Evolutionary conservation across 257 asterid genomes (phyloP).

Genomic region (Linderniella brevidens): DNA sequence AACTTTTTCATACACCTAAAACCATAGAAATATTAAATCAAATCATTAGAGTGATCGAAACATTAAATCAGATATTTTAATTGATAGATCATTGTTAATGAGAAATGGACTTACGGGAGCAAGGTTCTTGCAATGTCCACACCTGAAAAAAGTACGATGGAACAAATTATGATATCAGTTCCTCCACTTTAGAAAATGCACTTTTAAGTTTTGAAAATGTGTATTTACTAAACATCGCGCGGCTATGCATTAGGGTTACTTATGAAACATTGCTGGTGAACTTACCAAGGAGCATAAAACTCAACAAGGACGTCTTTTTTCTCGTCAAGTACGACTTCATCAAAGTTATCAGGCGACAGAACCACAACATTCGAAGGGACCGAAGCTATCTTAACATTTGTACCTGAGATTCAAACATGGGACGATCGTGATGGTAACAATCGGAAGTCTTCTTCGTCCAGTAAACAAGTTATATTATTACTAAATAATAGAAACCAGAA

Average conservation of each 20-base stretch:
- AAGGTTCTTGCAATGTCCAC: conserved; percentile 92
- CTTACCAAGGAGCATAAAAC: conserved; percentile 96
- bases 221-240: not conserved
- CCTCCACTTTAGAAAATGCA: not conserved
- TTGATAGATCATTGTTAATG: conserved; percentile 8
- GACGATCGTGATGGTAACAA: too few relatives aligned
- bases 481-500: too few relatives aligned
- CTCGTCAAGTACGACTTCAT: conserved; percentile 68
- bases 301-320: conserved; percentile 77
- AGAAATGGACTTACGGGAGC: conserved; percentile 68
- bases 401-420: conserved; percentile 37
- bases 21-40: conserved; percentile 6
- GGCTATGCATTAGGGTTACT: conserved; percentile 2
- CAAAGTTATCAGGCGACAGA: conserved; percentile 47
- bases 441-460: too few relatives aligned
- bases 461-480: too few relatives aligned
- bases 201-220: not conserved
- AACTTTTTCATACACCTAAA: conserved; percentile 67
- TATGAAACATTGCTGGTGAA: conserved; percentile 1
- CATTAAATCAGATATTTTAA: conserved; percentile 1
- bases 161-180: not conserved
- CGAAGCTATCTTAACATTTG: conserved; percentile 75
- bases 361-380: conserved; percentile 65
- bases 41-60: conserved; percentile 9
- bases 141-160: conserved; percentile 35